Percentiles rank a stretch among this genome's conserved stretches.
phyloP scores from a whole-genome alignment of 164 flowering plant genomes.

The Chimonanthus salicifolius region DNA sequence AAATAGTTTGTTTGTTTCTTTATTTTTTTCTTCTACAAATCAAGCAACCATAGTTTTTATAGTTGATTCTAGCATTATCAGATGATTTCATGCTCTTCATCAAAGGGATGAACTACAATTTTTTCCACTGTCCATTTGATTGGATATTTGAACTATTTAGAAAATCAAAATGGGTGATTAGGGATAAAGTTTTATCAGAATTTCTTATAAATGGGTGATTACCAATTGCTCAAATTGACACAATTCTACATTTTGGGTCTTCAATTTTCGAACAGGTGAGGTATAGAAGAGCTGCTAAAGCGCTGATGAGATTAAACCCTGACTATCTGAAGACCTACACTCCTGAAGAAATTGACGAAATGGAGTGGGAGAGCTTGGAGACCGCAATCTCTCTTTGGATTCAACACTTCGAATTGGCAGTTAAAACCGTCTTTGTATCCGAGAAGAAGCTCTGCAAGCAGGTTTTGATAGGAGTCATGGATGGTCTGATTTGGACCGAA shows the following conservation, averaged over 20 bases:
- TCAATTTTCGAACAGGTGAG: conserved; percentile 36
- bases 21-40: background rate
- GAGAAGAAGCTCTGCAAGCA: conserved; percentile 53
- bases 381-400: conserved; percentile 64
- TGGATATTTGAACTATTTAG: background rate
- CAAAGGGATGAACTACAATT: too few species aligned
- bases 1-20: too few species aligned
- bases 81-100: too few species aligned
- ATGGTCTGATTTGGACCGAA: conserved; percentile 53
- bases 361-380: conserved; percentile 65
- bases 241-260: background rate
- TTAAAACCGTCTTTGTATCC: conserved; percentile 42
- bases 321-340: conserved; percentile 47
- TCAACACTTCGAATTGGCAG: conserved; percentile 56
- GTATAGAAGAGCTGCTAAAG: conserved; percentile 71
- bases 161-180: background rate
- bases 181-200: background rate
- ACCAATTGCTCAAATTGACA: background rate
- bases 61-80: too few species aligned
- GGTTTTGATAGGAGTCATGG: conserved; percentile 42
- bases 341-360: conserved; percentile 60
- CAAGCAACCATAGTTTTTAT: background rate
- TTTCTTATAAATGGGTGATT: background rate
- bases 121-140: too few species aligned
- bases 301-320: conserved; percentile 59